A percentile compares a stretch with the other conserved stretches of the same genome.
Conservation (phyloP, 352 stramenopile genomes). For the Globisporangium rhizosaccharum region DNA sequence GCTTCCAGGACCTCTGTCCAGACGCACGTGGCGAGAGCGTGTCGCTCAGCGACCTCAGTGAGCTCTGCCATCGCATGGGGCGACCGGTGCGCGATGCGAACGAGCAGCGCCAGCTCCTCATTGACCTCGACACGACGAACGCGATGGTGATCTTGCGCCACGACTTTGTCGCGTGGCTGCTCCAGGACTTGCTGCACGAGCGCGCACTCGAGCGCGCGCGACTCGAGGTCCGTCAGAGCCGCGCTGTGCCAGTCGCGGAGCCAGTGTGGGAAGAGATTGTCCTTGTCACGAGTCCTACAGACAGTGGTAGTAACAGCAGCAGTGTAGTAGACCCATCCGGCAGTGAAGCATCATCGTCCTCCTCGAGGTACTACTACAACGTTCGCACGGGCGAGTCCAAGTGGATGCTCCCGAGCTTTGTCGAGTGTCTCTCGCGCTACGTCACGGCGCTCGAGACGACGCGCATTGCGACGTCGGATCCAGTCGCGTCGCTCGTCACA, state of each 20-base stretch:
- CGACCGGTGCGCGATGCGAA: constrained; percentile 34
- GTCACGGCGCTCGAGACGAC: constrained; percentile 19
- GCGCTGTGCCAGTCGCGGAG: constrained; percentile 15
- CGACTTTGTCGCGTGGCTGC: constrained; percentile 51
- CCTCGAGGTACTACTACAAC: constrained; percentile 44
- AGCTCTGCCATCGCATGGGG: constrained; percentile 37
- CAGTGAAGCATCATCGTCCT: background rate
- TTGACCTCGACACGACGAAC: constrained; percentile 52
- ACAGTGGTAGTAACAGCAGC: too few relatives aligned
- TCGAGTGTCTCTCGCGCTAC: constrained; percentile 28
- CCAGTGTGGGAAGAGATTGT: constrained; percentile 48
- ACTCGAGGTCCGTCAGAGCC: constrained; percentile 6
- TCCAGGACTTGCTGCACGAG: constrained; percentile 30
- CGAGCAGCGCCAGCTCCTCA: constrained; percentile 42
- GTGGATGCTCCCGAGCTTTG: constrained; percentile 41
- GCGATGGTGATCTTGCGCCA: constrained; percentile 46
- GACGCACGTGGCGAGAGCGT: constrained; percentile 25
- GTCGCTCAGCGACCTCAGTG: constrained; percentile 34
- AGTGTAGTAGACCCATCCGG: too few relatives aligned
- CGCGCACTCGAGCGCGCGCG: constrained; percentile 13
- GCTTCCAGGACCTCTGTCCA: constrained; percentile 36
- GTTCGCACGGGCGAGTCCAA: constrained; percentile 39
- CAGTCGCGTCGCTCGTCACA: constrained; percentile 2
- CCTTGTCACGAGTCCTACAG: background rate
- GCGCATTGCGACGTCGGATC: background rate